phyloP scores from a whole-genome alignment of 2,329 filamentous ascomycete species.

The Monosporascus sp. region DNA sequence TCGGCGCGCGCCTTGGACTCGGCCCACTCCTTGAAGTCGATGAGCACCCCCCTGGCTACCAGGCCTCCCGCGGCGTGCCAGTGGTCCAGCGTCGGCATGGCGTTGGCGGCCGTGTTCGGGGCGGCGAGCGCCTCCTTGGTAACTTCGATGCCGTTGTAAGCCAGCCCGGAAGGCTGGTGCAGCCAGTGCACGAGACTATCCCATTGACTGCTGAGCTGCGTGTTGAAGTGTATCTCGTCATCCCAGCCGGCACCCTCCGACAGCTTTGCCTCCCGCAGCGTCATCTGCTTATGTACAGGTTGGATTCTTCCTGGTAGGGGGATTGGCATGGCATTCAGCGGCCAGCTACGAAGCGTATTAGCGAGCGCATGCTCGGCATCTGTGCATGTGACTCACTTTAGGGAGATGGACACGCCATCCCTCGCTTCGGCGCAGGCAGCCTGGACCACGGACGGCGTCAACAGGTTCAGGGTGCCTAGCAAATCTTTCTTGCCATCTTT shows the following conservation, averaged over 20 bases:
- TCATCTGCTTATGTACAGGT: slow-evolving; percentile 30
- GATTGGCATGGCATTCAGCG: slow-evolving; percentile 35
- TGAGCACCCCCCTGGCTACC: slow-evolving; percentile 49
- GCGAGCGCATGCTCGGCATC: neutral
- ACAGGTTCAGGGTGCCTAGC: slow-evolving; percentile 46
- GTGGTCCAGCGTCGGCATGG: slow-evolving; percentile 38
- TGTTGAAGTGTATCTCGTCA: slow-evolving; percentile 50
- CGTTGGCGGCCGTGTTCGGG: slow-evolving; percentile 24
- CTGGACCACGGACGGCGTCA: slow-evolving; percentile 40
- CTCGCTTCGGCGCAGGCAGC: slow-evolving; percentile 36
- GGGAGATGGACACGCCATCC: slow-evolving; percentile 45
- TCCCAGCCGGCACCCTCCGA: slow-evolving; percentile 32
- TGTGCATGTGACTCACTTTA: slow-evolving; percentile 35
- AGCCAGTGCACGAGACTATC: slow-evolving; percentile 45
- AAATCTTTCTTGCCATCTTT: slow-evolving; percentile 43
- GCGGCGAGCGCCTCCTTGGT: slow-evolving; percentile 26
- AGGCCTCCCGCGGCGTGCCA: slow-evolving; percentile 48
- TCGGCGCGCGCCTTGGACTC: slow-evolving; percentile 38
- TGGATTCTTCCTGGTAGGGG: slow-evolving; percentile 28
- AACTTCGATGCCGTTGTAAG: slow-evolving; percentile 45
- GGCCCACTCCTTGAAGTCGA: slow-evolving; percentile 42
- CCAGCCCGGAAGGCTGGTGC: slow-evolving; percentile 35
- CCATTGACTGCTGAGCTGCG: slow-evolving; percentile 51
- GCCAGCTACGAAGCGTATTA: slow-evolving; percentile 28
- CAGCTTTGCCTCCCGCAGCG: slow-evolving; percentile 26